Conservation (phyloP, 805 yeast species). For the Suhomyces vadensis region DNA sequence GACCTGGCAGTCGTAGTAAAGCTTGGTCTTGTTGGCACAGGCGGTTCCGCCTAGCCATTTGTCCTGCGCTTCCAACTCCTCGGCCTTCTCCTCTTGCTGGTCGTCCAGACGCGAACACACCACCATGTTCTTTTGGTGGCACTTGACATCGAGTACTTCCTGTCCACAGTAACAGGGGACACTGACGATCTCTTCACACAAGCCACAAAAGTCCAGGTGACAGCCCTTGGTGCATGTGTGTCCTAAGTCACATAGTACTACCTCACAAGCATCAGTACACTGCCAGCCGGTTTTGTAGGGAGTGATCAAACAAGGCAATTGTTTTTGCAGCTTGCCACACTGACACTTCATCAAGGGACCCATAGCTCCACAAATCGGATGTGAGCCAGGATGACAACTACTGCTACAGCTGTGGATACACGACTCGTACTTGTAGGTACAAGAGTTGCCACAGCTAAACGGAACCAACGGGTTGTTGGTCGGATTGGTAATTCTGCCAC, state of each 20-base stretch:
- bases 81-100: conserved; percentile 5
- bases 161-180: conserved; percentile 78
- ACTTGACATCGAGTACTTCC: conserved; percentile 41
- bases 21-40: conserved; percentile 45
- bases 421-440: conserved; percentile 52
- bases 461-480: conserved; percentile 57
- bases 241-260: conserved; percentile 60
- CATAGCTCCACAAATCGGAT: conserved; percentile 75
- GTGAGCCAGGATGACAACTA: conserved; percentile 89
- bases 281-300: conserved; percentile 68
- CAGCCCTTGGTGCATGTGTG: conserved; percentile 67
- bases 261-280: conserved; percentile 64
- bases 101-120: conserved; percentile 16
- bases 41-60: conserved; percentile 35
- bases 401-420: conserved; percentile 77
- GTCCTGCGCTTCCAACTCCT: background rate
- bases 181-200: conserved; percentile 52
- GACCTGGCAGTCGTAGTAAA: conserved; percentile 61
- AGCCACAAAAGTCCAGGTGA: conserved; percentile 83
- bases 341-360: conserved; percentile 70
- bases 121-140: conserved; percentile 46
- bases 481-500: conserved; percentile 77
- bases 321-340: conserved; percentile 70
- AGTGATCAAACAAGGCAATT: conserved; percentile 71
- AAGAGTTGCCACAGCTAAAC: conserved; percentile 87